Evolutionary conservation across 768 basidiomycete species (phyloP).

Genomic region (Mycena vulgaris): DNA sequence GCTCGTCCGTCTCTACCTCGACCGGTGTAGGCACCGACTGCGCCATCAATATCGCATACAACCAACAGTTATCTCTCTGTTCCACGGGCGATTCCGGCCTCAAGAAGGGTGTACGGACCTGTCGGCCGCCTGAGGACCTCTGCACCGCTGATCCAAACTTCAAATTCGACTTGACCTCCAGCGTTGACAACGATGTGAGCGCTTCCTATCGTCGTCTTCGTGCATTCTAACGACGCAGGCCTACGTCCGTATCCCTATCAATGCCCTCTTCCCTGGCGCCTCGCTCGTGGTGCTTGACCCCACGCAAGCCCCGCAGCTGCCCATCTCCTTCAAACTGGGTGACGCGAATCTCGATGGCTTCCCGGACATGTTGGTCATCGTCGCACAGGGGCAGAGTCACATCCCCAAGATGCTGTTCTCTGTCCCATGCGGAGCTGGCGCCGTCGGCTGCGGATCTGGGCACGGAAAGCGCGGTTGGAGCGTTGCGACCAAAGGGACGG

Average conservation of each 20-base stretch:
- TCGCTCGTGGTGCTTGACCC: slow-evolving; percentile 82
- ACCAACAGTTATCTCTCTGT: slow-evolving; percentile 91
- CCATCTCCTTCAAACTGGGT: slow-evolving; percentile 85
- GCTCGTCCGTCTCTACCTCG: slow-evolving; percentile 74
- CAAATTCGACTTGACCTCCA: slow-evolving; percentile 75
- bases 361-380: slow-evolving; percentile 84
- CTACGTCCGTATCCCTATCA: slow-evolving; percentile 77
- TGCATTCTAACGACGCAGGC: slow-evolving; percentile 58
- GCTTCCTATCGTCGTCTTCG: not conserved
- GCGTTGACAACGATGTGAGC: slow-evolving; percentile 66
- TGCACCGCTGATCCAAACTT: slow-evolving; percentile 89
- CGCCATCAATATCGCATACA: slow-evolving; percentile 92
- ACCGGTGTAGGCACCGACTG: slow-evolving; percentile 85
- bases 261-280: slow-evolving; percentile 67
- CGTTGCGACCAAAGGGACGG: slow-evolving; percentile 66
- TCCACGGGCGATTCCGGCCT: slow-evolving; percentile 62
- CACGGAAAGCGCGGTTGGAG: slow-evolving; percentile 78
- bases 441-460: slow-evolving; percentile 72
- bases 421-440: slow-evolving; percentile 68
- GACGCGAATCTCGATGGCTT: slow-evolving; percentile 96
- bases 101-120: slow-evolving; percentile 68
- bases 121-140: slow-evolving; percentile 84
- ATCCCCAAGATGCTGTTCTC: slow-evolving; percentile 77
- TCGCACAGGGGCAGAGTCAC: slow-evolving; percentile 60
- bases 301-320: slow-evolving; percentile 75